Evolutionary conservation across 1,284 basidiomycete species (phyloP).

Genomic region (Spongiforma sp.): DNA sequence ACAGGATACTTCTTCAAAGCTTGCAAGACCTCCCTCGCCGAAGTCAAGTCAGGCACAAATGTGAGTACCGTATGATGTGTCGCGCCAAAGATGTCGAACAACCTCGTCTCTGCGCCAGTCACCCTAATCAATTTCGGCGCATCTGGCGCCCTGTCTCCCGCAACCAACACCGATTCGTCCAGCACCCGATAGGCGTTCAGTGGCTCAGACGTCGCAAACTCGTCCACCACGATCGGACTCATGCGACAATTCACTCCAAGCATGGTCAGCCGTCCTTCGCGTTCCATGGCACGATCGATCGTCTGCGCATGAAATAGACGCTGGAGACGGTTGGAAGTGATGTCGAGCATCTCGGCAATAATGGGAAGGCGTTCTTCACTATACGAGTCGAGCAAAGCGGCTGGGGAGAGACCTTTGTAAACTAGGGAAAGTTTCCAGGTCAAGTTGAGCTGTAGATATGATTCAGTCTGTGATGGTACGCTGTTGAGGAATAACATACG

Average conservation of each 20-base stretch:
- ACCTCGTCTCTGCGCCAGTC: too few relatives aligned
- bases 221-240: too few relatives aligned
- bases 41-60: constrained; percentile 17
- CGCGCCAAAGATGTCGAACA: too few relatives aligned
- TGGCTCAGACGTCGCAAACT: too few relatives aligned
- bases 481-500: constrained; percentile 18
- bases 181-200: too few relatives aligned
- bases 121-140: too few relatives aligned
- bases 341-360: constrained; percentile 41
- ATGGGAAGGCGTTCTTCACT: constrained; percentile 44
- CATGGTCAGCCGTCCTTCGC: too few relatives aligned
- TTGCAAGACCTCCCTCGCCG: constrained; percentile 10
- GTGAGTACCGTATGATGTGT: constrained; percentile 35
- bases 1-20: constrained; percentile 7
- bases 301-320: constrained; percentile 24
- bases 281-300: constrained; percentile 10
- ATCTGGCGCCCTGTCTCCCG: too few relatives aligned
- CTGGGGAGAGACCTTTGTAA: too few relatives aligned
- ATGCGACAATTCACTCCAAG: too few relatives aligned
- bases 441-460: constrained; percentile 40
- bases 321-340: constrained; percentile 20
- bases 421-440: constrained; percentile 54
- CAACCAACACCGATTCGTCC: too few relatives aligned
- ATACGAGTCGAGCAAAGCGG: too few relatives aligned
- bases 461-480: not conserved